Evolutionary conservation across 108 stramenopile species (phyloP), one percentile per base, ranked within the genome.

Genomic region (Seminavis robusta): DNA sequence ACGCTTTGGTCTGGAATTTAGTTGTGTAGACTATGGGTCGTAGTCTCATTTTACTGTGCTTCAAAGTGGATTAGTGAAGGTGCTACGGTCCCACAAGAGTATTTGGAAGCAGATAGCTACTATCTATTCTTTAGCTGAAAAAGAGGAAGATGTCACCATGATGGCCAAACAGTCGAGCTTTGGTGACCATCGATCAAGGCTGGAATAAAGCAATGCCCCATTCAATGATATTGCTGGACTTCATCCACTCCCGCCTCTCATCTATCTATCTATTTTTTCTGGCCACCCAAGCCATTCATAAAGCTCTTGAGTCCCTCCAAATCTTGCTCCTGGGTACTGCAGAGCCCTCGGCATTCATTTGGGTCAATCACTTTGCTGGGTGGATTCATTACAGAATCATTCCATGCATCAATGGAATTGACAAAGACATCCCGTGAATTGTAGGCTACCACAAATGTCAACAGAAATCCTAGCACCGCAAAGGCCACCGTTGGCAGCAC

Each of bases 401-500:
- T 59, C 27, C 15, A 30, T 3, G 47, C 60, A 19, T 46, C 23
- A n/a, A 33, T 10, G 10, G 48, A 11, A 5, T 61, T 36, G 10
- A 28, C 47, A 51, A 51, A 38, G 5, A 25, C 60, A 61, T 61
- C 49, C 23, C 24, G 20, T 10, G 49, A 52, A 41, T 82, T 67
- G 31, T 81, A 51, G 7, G 69, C 69, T 6, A 86, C 63, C n/a
- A 79, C 65, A 17, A 86, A 55, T 47, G 77, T 79, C 37, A 75
- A 39, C 28, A 84, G 23, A 47, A 83, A 74, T 21, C 89, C 89
- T 36, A 90, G 41, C 7, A 83, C 51, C 0, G 70, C 78, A 55
- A 90, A 82, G 0, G 52, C 73, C 5, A 70, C 83, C 19, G 79
- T 80, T 10, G 89, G 89, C 23, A 71, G 63, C 9, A 90, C 56